Evolutionary conservation across 306 rosid species (phyloP), one percentile per base, ranked within the genome.

Genomic region (Pyrus betulifolia): DNA sequence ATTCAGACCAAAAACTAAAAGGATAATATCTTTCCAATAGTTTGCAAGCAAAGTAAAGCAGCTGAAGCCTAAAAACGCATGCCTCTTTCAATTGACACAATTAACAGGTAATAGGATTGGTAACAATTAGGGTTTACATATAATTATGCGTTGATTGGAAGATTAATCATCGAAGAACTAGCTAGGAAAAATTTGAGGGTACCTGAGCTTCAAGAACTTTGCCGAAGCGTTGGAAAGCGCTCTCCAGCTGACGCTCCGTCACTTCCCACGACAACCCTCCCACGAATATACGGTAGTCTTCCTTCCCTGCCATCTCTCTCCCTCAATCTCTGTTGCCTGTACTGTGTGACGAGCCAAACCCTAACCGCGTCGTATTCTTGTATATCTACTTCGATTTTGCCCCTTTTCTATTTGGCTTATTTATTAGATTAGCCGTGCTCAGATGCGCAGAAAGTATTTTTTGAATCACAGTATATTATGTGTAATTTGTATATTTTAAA

Each of bases 241-340:
- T 90, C 67, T 91, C 97, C 31, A 96, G 92, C 87, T 96, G 93
- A 84, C 92, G 96, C 88, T 96, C 97, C 3, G 98, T 81, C 14
- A 92, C 88, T 62, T 96, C 89, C 97, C 91, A 92, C 52, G 96
- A 84, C 79, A 96, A 78, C 10, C 99, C 99, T 51, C 99, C 98
- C 3, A 96, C 98, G 75, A 92, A 96, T 69, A 96, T 91, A 52
- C 98, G 88, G 74, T 88, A 88, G 15, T 89, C 99, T 74, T 95
- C 97, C 76, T 91, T 92, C 65, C 87, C 91, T 33, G 97, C 91
- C 99, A 96, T 96, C 74, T 52, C 80, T 46, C 51, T 6, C 72
- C 31, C 61, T 18, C 45, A 63, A 31, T 38, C 51, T 69, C 19
- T 40, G 25, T 44, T 14, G 70, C 54, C 55, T 70, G 9, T 22